Percentiles rank a stretch among this genome's conserved stretches.
These are phyloP conservation scores for Amanita exitialis DNA, from an alignment of 768 basidiomycete species.

Conservation along the genomic window DNA sequence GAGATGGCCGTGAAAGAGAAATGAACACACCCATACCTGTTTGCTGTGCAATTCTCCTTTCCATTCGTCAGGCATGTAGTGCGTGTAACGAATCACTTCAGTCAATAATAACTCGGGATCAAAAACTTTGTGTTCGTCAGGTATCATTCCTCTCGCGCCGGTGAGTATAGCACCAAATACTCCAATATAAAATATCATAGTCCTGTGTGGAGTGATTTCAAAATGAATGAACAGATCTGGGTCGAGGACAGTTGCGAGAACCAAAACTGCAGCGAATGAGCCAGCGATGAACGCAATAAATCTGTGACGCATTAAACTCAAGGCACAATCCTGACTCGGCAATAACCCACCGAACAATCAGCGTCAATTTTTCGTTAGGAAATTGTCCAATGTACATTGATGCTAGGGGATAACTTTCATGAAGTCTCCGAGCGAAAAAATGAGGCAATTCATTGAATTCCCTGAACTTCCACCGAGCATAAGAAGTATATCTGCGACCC, in stretches of 20 bases:
- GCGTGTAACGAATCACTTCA: conserved; percentile 88
- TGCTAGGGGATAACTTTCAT: conserved; percentile 82
- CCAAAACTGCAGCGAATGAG: conserved; percentile 91
- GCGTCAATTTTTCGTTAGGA: conserved; percentile 86
- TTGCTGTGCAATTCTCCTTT: conserved; percentile 82
- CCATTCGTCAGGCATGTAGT: conserved; percentile 95
- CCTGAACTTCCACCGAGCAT: conserved; percentile 96
- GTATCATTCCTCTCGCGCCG: conserved; percentile 89
- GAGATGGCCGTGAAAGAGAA: not conserved
- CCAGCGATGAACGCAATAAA: conserved; percentile 96
- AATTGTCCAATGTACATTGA: conserved; percentile 97
- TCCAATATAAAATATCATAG: conserved; percentile 87
- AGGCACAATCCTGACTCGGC: not conserved
- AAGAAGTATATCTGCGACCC: conserved; percentile 85
- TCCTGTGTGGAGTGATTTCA: conserved; percentile 89
- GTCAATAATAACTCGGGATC: conserved; percentile 91
- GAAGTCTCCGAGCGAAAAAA: conserved; percentile 76
- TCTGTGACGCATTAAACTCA: conserved; percentile 26
- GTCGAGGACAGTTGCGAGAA: conserved; percentile 86
- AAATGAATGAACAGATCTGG: conserved; percentile 91
- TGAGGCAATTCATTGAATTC: conserved; percentile 99
- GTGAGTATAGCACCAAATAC: conserved; percentile 85
- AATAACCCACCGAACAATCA: conserved; percentile 72
- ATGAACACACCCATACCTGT: conserved; percentile 34
- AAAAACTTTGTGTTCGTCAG: conserved; percentile 87